Evolutionary conservation across 2,329 filamentous ascomycete genomes (phyloP), one percentile per base, ranked within the genome.

Genomic region (Trichothecium sympodiale): DNA sequence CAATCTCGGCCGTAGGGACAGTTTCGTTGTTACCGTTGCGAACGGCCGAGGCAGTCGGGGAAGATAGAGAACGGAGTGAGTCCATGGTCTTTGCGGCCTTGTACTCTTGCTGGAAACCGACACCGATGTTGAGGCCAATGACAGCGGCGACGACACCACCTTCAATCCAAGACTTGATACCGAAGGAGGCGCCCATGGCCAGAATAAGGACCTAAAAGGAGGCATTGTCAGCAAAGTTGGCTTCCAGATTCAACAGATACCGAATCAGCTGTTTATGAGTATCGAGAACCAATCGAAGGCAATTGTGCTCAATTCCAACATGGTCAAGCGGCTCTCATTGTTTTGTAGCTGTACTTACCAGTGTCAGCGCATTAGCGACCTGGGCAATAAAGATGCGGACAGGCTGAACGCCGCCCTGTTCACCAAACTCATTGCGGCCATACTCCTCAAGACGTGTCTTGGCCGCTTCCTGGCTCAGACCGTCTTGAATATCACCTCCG

Each of bases 281-380:
- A n/a, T n/a, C n/a, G n/a, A n/a, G n/a, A n/a, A n/a, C n/a, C n/a
- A n/a, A n/a, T n/a, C n/a, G n/a, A n/a, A n/a, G n/a, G n/a, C n/a
- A n/a, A n/a, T n/a, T n/a, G n/a, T n/a, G n/a, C n/a, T n/a, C n/a
- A n/a, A n/a, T n/a, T n/a, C n/a, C n/a, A n/a, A n/a, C n/a, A n/a
- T n/a, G n/a, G n/a, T n/a, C n/a, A n/a, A n/a, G n/a, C n/a, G n/a
- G n/a, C n/a, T n/a, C n/a, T n/a, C n/a, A n/a, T n/a, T n/a, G n/a
- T n/a, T n/a, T n/a, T 17, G 29, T 7, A 17, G 7, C 3, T 17
- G 8, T 25, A 43, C 53, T 49, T 48, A 78, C 78, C 54, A 83
- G 53, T 44, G 74, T 81, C 71, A 83, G 73, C 12, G 77, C 77
- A 54, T 83, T 83, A 40, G 75, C 76, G 36, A 83, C 62, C 49